Evolutionary conservation across 805 yeast species (phyloP), one percentile per base, ranked within the genome.

Genomic region (Kodamaea laetipori): DNA sequence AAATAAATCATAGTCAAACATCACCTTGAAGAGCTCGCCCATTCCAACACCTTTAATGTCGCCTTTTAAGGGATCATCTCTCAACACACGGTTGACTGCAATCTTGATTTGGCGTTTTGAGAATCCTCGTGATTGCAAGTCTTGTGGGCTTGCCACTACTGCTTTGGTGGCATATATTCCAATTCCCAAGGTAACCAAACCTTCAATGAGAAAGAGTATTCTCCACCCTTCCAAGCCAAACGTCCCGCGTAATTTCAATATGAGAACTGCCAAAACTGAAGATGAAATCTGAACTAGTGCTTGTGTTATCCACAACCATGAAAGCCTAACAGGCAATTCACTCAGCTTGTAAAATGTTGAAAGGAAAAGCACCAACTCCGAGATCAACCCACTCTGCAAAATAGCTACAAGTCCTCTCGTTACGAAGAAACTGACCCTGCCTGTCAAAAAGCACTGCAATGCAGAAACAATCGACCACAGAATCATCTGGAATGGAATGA

Each of bases 321-420:
- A 76, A 24, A 82, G 63, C 41, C 89, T 66, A 15, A 80, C 58
- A 1, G 86, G 71, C 15, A 84, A 65, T 58, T 84, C 89, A 21
- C 67, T 59, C 27, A 76, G 57, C 6, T 80, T 84, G 64, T 78
- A 84, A 62, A 82, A 84, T 58, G 81, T 82, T 1, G 84, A 76
- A 58, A 84, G 64, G 79, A 83, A 84, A 36, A 82, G 61, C 42
- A 78, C 73, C 28, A 77, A 63, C 52, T 82, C 88, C 27, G 84
- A 82, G 40, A 84, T 81, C 30, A 58, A 56, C 1, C 62, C 63
- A 27, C 63, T 61, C 30, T 58, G 62, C 24, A 58, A 47, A 8
- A 50, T 44, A 2, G 61, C 63, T 4, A 58, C 44, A 6, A 58
- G 45, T 2, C 51, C 60, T 27, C 63, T 43, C 13, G 59, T 51